Conservation (phyloP, 225 moss, liverwort and hornwort species). For the Marchantia polymorpha region DNA sequence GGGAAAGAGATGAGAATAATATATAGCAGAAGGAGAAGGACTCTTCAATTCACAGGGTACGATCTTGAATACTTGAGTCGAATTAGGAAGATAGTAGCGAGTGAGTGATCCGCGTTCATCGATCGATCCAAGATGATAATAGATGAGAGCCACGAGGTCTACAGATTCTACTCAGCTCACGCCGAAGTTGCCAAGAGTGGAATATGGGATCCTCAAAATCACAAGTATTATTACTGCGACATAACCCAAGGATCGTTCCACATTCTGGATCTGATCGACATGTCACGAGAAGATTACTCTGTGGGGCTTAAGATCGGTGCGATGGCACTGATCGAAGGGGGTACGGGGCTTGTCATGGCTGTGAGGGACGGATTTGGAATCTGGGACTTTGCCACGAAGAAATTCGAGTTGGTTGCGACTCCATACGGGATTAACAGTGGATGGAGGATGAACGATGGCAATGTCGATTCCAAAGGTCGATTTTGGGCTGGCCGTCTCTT, state of each 20-base stretch:
- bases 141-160: not conserved
- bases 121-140: no score
- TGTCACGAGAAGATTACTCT: slow-evolving; percentile 26
- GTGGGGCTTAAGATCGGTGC: slow-evolving; percentile 55
- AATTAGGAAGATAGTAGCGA: no score
- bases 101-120: no score
- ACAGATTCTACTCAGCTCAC: slow-evolving; percentile 41
- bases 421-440: slow-evolving; percentile 54
- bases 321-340: slow-evolving; percentile 53
- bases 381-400: slow-evolving; percentile 53
- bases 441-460: slow-evolving; percentile 74
- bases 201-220: slow-evolving; percentile 57
- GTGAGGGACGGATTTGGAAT: slow-evolving; percentile 61
- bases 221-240: slow-evolving; percentile 55
- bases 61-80: no score
- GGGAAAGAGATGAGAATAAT: no score
- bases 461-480: slow-evolving; percentile 60
- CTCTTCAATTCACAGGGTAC: no score
- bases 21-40: no score
- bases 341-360: slow-evolving; percentile 52
- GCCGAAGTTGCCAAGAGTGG: slow-evolving; percentile 56
- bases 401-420: slow-evolving; percentile 43
- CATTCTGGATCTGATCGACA: not conserved
- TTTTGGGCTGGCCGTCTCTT: slow-evolving; percentile 71
- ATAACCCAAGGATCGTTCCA: slow-evolving; percentile 8